phyloP scores from a whole-genome alignment of 2,329 filamentous ascomycete species.

The Acarospora socialis region DNA sequence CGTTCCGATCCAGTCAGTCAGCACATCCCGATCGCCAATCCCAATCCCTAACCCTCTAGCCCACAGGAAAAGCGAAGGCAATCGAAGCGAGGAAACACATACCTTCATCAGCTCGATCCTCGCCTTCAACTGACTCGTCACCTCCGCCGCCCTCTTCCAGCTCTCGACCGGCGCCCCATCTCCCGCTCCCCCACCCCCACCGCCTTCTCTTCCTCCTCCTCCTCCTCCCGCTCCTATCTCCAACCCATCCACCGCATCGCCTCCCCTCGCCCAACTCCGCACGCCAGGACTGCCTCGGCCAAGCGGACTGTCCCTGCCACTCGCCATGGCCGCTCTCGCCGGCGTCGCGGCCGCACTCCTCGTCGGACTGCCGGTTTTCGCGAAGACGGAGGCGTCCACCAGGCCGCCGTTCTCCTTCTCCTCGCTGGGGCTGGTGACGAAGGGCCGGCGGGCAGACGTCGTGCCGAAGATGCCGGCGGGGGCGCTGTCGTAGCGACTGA shows the following conservation, averaged over 20 bases:
- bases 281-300: too few species aligned
- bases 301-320: too few species aligned
- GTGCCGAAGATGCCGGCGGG: conserved; percentile 21
- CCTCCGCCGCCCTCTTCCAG: conserved; percentile 93
- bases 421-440: conserved; percentile 49
- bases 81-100: conserved; percentile 16
- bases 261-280: too few species aligned
- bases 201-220: not conserved
- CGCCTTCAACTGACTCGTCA: conserved; percentile 92
- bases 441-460: conserved; percentile 12
- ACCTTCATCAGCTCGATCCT: conserved; percentile 98
- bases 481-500: conserved; percentile 26
- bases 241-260: too few species aligned
- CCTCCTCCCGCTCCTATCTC: too few species aligned
- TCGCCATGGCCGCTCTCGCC: too few species aligned
- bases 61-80: too few species aligned
- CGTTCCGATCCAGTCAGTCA: too few species aligned
- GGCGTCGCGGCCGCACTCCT: too few species aligned
- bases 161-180: conserved; percentile 59
- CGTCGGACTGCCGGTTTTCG: too few species aligned
- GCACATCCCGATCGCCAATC: too few species aligned
- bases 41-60: too few species aligned
- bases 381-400: conserved; percentile 22
- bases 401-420: conserved; percentile 59
- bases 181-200: conserved; percentile 14